Evolutionary conservation across 1,284 basidiomycete species (phyloP).

Genomic region (Coniferiporia sulphurascens): DNA sequence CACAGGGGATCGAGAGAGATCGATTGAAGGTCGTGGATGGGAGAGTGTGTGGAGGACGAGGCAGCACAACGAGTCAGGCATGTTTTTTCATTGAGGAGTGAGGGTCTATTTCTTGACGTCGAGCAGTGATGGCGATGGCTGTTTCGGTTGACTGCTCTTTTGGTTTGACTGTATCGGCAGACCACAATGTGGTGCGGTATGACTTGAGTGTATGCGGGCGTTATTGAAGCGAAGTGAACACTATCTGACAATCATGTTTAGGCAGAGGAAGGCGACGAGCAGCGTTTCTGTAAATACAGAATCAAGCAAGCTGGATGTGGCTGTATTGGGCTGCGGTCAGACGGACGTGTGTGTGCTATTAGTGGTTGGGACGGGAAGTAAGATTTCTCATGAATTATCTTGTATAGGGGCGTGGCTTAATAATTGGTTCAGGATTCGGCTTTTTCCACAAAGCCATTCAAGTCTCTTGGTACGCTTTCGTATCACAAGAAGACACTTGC

Average conservation of each 20-base stretch:
- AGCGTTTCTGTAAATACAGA: conserved; percentile 30
- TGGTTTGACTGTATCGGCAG: conserved; percentile 79
- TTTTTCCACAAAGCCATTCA: conserved; percentile 77
- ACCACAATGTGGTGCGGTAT: conserved; percentile 74
- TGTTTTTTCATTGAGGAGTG: conserved; percentile 23
- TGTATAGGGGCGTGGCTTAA: too few relatives aligned
- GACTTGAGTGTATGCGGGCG: conserved; percentile 32
- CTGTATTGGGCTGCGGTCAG: conserved; percentile 66
- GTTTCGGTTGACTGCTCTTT: conserved; percentile 55
- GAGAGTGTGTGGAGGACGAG: conserved; percentile 62
- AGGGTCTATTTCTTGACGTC: not conserved
- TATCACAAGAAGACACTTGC: conserved; percentile 73
- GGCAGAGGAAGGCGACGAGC: not conserved
- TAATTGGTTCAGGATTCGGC: conserved; percentile 55
- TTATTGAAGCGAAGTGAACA: too few relatives aligned
- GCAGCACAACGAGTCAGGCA: conserved; percentile 76
- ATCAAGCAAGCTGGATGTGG: conserved; percentile 81
- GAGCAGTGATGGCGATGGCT: conserved; percentile 81
- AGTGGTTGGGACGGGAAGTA: conserved; percentile 90
- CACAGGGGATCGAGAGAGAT: conserved; percentile 36
- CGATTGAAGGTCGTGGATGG: conserved; percentile 74
- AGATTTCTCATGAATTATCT: too few relatives aligned
- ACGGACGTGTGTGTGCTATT: conserved; percentile 72
- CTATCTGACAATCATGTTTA: not conserved
- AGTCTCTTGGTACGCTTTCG: conserved; percentile 70